Base-by-base conservation (phyloP, 1,284 basidiomycete genomes). In the Mycosarcoma maydis region DNA sequence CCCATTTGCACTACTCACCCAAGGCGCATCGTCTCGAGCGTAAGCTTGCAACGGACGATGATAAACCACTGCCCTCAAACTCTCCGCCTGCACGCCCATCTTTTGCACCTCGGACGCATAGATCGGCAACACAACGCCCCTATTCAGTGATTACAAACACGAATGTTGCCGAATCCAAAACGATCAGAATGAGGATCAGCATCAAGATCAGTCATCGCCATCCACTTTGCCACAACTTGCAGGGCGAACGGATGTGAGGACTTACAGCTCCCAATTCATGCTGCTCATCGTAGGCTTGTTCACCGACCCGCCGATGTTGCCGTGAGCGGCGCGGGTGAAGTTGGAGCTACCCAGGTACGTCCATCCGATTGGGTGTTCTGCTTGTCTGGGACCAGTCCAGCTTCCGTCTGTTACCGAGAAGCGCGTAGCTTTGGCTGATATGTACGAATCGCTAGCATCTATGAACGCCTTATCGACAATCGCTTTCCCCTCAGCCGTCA, bases 291-390 rank as follows among this genome's bases (percentile, higher is more conserved):
- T 75, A 3, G 65, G 62, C 17, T 43, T 47, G 2, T 26, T 52
- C 0, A 24, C 29, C 3, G 55, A 68, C 7, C 78, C 75, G 16
- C 45, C 38, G 14, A 80, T 58, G 26, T 72, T 78, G 20, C 80
- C 80, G 64, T 80, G 80, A 2, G 80, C 80, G 3, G 77, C 76
- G 19, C 67, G 71, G 6, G 78, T 80, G 27, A 81, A 80, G 60
- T 81, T 81, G 23, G 70, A 52, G 44, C 67, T 72, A 19, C 78
- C 78, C 14, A 77, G 23, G 54, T 80, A 80, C 3, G 70, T 67
- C 73, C 73, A 81, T 2, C 80, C 78, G 8, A 74, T 45, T 2
- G 66, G 55, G 17, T 19, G 20, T 29, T 65, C 57, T 6, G 19
- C 41, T 2, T 17, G 17, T 3, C 22, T 26, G 7, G 51, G 46